Evolutionary conservation across 805 yeast species (phyloP).

Genomic region (Lachancea lanzarotensis): DNA sequence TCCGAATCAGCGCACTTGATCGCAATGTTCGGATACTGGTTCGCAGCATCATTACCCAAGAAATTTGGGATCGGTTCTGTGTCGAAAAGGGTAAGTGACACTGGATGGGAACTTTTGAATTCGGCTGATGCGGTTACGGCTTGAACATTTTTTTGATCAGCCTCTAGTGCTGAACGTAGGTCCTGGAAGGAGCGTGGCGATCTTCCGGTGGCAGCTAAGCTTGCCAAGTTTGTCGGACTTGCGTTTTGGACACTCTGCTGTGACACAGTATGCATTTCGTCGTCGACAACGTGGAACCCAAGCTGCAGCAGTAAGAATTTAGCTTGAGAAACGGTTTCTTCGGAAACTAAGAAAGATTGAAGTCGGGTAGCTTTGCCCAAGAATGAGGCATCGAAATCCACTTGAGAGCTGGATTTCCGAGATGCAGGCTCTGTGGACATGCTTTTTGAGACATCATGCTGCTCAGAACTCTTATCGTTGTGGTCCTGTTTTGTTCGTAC

Average conservation of each 20-base stretch:
- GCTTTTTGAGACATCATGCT: not conserved
- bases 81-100: conserved; percentile 3
- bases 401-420: conserved; percentile 1
- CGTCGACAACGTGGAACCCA: conserved; percentile 27
- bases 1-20: conserved; percentile 8
- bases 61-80: not conserved
- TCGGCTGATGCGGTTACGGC: not conserved
- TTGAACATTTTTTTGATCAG: not conserved
- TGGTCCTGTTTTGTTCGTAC: not conserved
- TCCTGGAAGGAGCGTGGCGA: conserved; percentile 18
- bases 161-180: conserved; percentile 9
- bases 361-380: conserved; percentile 32
- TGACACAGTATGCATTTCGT: conserved; percentile 23
- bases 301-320: conserved; percentile 34
- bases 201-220: conserved; percentile 2
- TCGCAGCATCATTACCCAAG: conserved; percentile 10
- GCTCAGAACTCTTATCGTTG: not conserved
- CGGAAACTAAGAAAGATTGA: conserved; percentile 36
- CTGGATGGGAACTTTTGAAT: not conserved
- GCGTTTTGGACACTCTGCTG: conserved; percentile 19
- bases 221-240: conserved; percentile 7
- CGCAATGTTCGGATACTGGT: conserved; percentile 21
- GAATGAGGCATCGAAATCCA: conserved; percentile 35
- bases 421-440: not conserved
- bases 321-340: conserved; percentile 39